Conservation (phyloP, 176 grass and related monocot genomes). For the Elymus sibiricus region DNA sequence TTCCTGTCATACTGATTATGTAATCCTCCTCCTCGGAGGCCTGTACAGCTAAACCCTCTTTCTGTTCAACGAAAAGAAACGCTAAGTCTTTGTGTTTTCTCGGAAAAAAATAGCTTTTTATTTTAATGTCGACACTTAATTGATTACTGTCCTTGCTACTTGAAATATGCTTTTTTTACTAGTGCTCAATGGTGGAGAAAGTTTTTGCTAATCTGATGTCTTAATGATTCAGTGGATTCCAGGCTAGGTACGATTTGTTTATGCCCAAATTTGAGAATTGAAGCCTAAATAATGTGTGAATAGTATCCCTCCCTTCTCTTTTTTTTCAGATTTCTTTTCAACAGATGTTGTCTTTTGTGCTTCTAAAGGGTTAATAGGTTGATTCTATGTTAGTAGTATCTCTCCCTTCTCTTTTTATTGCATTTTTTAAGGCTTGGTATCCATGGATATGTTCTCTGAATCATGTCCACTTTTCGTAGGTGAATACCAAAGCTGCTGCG, state of each 20-base stretch:
- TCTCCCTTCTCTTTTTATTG: too few species aligned
- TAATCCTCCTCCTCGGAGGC: too few species aligned
- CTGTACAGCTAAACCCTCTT: too few species aligned
- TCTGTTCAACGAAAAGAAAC: too few species aligned
- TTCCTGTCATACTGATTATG: too few species aligned
- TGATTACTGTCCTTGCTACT: neutral
- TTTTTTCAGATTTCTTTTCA: neutral
- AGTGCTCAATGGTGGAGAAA: neutral
- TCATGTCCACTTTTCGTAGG: constrained; percentile 31
- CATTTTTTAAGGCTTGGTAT: neutral
- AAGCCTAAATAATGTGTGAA: neutral
- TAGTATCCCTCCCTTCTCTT: neutral
- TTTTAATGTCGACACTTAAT: neutral
- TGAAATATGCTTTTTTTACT: neutral
- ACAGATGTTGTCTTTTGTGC: neutral
- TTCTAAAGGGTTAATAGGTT: neutral
- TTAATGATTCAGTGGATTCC: neutral
- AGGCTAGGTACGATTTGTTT: neutral
- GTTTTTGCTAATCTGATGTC: constrained; percentile 8
- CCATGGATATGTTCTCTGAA: neutral
- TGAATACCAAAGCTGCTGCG: constrained; percentile 73
- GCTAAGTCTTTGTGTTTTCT: too few species aligned
- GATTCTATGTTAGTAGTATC: neutral
- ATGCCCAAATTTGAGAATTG: neutral
- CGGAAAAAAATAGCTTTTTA: neutral